Conservation (phyloP, 306 rosid species). For the Casuarina equisetifolia region DNA sequence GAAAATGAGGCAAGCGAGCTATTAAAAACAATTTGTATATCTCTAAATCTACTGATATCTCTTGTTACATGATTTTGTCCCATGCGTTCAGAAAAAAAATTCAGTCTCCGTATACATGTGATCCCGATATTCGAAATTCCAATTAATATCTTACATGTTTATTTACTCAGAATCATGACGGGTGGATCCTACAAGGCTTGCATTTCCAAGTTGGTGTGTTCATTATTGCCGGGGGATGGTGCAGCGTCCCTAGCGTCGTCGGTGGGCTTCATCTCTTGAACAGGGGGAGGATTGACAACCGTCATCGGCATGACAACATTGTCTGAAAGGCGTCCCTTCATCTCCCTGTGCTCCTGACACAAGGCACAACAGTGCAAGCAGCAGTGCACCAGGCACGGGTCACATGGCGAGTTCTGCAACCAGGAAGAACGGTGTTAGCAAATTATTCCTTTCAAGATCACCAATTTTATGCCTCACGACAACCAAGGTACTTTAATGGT, state of each 20-base stretch:
- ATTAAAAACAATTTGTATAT: no score
- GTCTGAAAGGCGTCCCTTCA: conserved; percentile 78
- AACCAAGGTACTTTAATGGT: no score
- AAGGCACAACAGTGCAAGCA: conserved; percentile 95
- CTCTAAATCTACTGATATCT: no score
- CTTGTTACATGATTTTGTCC: neutral
- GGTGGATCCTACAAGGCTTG: conserved; percentile 55
- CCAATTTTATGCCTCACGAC: neutral
- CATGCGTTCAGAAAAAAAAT: neutral
- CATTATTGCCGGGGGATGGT: conserved; percentile 49
- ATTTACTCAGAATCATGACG: neutral
- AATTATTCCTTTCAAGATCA: neutral
- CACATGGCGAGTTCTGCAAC: conserved; percentile 79
- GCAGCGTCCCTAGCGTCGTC: conserved; percentile 45
- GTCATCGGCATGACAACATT: conserved; percentile 65
- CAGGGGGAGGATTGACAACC: conserved; percentile 74
- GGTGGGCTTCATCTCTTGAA: conserved; percentile 75
- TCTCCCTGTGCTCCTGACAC: conserved; percentile 98
- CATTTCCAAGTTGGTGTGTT: conserved; percentile 76
- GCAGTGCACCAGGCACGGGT: conserved; percentile 92
- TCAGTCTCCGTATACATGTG: neutral
- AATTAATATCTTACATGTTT: neutral
- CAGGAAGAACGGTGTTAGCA: conserved; percentile 14
- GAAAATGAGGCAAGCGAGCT: no score
- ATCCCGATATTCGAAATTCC: conserved; percentile 5